Conservation (phyloP, 2,329 filamentous ascomycete species). For the Berkeleyomyces basicola region DNA sequence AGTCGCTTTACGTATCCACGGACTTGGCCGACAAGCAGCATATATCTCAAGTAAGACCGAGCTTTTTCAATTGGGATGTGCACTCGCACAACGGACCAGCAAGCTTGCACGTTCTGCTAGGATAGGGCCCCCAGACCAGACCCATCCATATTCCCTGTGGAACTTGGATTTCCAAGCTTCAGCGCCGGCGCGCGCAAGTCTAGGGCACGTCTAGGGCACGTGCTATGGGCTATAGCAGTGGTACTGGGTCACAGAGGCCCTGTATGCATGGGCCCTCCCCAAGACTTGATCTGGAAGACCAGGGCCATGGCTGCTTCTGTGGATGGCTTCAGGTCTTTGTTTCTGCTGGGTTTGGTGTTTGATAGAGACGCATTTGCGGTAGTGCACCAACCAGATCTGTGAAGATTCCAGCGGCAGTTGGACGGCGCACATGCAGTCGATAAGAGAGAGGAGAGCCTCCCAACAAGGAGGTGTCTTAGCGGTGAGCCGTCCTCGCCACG, state of each 20-base stretch:
- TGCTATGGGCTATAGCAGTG: neutral
- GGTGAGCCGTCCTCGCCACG: neutral
- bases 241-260: neutral
- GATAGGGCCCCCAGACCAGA: neutral
- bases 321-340: neutral
- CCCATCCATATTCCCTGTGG: neutral
- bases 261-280: neutral
- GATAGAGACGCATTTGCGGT: neutral
- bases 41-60: constrained; percentile 1
- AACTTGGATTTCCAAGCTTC: neutral
- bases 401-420: neutral
- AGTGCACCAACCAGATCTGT: neutral
- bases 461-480: neutral
- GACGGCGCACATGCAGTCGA: neutral
- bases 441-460: neutral
- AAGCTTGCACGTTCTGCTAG: neutral
- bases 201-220: neutral
- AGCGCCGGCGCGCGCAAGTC: neutral
- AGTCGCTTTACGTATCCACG: neutral
- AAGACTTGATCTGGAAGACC: neutral
- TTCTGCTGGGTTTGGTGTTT: neutral
- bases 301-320: neutral
- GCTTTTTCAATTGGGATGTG: constrained; percentile 1
- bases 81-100: neutral
- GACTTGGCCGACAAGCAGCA: neutral